These are phyloP conservation scores for Arachis stenosperma DNA, from an alignment of 306 rosid genomes.

Conservation along the genomic window DNA sequence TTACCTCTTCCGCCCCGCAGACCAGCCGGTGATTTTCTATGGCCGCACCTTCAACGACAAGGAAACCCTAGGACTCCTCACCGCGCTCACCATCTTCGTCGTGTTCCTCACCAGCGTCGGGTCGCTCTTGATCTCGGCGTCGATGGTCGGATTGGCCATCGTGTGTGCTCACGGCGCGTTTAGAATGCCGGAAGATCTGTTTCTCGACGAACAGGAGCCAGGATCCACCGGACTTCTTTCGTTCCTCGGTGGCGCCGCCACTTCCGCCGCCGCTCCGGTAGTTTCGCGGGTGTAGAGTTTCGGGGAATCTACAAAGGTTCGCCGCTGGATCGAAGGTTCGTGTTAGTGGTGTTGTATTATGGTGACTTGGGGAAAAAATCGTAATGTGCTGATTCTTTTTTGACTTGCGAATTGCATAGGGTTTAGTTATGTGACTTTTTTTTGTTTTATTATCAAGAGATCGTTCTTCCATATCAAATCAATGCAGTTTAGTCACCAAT, in stretches of 20 bases:
- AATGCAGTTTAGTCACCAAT: constrained; percentile 41
- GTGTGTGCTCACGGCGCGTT: constrained; percentile 85
- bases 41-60: constrained; percentile 86
- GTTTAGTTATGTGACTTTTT: constrained; percentile 37
- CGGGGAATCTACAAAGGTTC: constrained; percentile 31
- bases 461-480: constrained; percentile 22
- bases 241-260: constrained; percentile 84
- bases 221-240: constrained; percentile 73
- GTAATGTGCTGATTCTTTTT: constrained; percentile 33
- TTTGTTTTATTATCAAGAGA: constrained; percentile 2
- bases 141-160: constrained; percentile 71
- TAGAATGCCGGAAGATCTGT: constrained; percentile 86
- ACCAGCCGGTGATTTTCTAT: constrained; percentile 74
- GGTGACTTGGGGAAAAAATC: constrained; percentile 28
- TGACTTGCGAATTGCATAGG: constrained; percentile 43
- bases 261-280: constrained; percentile 66
- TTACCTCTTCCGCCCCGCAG: constrained; percentile 81
- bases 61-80: constrained; percentile 71
- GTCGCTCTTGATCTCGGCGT: constrained; percentile 83
- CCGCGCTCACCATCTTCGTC: constrained; percentile 66
- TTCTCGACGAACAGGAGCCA: constrained; percentile 90
- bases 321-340: neutral
- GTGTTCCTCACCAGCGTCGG: constrained; percentile 87
- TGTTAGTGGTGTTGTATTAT: constrained; percentile 29
- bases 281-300: constrained; percentile 58